phyloP scores from a whole-genome alignment of 2,329 filamentous ascomycete genomes.

The Nothophaeocryptopus gaeumannii region DNA sequence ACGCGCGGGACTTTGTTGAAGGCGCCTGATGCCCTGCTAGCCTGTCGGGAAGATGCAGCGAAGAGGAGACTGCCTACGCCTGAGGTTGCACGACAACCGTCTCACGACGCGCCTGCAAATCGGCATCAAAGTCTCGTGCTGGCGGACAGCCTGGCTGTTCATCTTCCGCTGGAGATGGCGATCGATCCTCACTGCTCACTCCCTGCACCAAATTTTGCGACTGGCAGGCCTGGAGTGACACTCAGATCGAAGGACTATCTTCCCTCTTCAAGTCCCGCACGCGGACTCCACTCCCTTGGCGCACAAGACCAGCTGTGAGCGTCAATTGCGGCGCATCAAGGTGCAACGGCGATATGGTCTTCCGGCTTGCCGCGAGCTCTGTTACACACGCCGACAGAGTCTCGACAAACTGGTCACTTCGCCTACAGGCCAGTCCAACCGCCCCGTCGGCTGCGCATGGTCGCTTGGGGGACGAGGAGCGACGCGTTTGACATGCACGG shows the following conservation, averaged over 20 bases:
- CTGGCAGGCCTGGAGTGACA: too few species aligned
- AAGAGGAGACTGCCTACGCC: not conserved
- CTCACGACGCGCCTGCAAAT: not conserved
- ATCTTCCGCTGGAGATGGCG: not conserved
- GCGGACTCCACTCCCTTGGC: conserved; percentile 2
- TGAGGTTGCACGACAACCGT: not conserved
- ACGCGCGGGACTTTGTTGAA: not conserved
- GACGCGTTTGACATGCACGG: conserved; percentile 8
- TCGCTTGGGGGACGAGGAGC: conserved; percentile 6
- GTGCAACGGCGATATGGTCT: conserved; percentile 3
- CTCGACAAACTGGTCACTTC: conserved; percentile 2
- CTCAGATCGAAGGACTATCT: too few species aligned
- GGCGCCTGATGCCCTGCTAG: not conserved
- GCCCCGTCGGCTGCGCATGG: conserved; percentile 5
- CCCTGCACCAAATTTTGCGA: conserved; percentile 3
- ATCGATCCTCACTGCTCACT: conserved; percentile 1
- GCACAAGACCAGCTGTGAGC: conserved; percentile 1
- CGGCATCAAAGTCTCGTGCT: conserved; percentile 1
- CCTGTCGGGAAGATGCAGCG: not conserved
- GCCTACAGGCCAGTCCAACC: not conserved
- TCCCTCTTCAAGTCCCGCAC: too few species aligned
- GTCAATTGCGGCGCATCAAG: not conserved
- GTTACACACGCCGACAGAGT: conserved; percentile 1
- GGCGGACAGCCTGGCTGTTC: not conserved
- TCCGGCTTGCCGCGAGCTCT: conserved; percentile 10